These are phyloP conservation scores for Vitis amurensis DNA, from an alignment of 164 flowering plant genomes.

Conservation along the genomic window DNA sequence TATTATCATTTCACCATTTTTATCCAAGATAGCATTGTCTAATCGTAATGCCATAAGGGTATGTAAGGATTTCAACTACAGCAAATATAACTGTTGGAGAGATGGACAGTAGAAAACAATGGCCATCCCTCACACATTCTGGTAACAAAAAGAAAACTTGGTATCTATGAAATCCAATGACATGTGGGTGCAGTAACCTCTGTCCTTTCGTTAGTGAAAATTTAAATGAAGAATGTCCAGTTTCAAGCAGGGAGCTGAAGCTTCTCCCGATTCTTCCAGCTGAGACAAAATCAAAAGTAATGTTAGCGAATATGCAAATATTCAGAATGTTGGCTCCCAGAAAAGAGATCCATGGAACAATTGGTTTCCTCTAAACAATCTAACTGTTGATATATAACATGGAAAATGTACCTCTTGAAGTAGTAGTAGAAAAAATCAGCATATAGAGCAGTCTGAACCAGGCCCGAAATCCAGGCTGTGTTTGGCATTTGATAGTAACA, in stretches of 20 bases:
- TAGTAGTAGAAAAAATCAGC: slow-evolving; percentile 79
- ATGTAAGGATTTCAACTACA: too few relatives aligned
- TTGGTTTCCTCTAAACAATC: neutral
- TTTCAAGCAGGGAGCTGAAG: slow-evolving; percentile 55
- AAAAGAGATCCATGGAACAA: neutral
- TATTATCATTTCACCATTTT: too few relatives aligned
- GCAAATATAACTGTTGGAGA: too few relatives aligned
- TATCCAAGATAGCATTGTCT: too few relatives aligned
- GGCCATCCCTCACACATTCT: too few relatives aligned
- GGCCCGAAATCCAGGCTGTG: slow-evolving; percentile 67
- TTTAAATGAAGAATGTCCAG: too few relatives aligned
- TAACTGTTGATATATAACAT: neutral
- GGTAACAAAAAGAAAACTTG: too few relatives aligned
- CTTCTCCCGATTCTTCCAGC: slow-evolving; percentile 62
- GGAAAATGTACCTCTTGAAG: slow-evolving; percentile 45
- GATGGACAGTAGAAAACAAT: too few relatives aligned
- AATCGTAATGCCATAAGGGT: too few relatives aligned
- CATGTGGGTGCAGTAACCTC: too few relatives aligned
- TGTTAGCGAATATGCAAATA: neutral
- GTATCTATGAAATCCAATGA: too few relatives aligned
- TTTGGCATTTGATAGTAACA: slow-evolving; percentile 1
- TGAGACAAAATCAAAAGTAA: slow-evolving; percentile 10
- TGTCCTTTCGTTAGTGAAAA: too few relatives aligned
- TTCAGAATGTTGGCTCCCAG: neutral
- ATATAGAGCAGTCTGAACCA: slow-evolving; percentile 69